Base-by-base conservation (phyloP, 768 basidiomycete species). In the Kwoniella sp. region DNA sequence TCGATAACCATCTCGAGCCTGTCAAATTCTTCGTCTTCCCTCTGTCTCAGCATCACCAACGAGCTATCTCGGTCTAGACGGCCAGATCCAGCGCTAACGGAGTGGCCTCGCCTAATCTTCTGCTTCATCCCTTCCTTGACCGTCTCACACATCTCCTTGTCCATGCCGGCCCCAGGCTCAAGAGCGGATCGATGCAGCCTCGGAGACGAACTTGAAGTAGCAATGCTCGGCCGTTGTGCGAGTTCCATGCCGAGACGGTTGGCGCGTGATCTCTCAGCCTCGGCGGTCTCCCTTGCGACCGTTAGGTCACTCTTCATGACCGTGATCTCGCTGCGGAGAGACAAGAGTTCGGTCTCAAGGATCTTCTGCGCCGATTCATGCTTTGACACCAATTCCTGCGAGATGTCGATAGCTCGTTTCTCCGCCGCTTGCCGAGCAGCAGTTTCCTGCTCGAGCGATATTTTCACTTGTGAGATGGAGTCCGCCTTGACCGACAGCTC, bases 1-100 rank as follows among this genome's bases (percentile, higher is more conserved):
- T 68, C 63, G 22, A 73, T 59, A 11, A 71, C 65, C 54, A 62
- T 70, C 43, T 73, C 70, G 47, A 71, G 50, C 44, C 60, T 32
- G 15, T 67, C 61, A 26, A 70, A 62, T 45, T 71, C 60, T 20
- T 67, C 69, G 11, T 45, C 42, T 12, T 52, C 43, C 15, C 48
- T 50, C 8, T 27, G 20, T 41, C 26, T 50, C 28, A 50, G 20
- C 48, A 50, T 50, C 15, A 19, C 39, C n/a, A 50, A 26, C 6
- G 48, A 50, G 10, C n/a, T n/a, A 19, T 50, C 48, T 6, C 47
- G 22, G 26, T 38, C 47, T 19, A 50, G 26, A 11, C 29, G 19
- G 17, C 36, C 38, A 9, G 37, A 38, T 14, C 37, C 37, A 19
- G 48, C 31, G 10, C 48, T 39, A 14, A 20, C 33, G 4, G 48